Evolutionary conservation across 2,329 filamentous ascomycete genomes (phyloP).

Genomic region (Xylogone sp.): DNA sequence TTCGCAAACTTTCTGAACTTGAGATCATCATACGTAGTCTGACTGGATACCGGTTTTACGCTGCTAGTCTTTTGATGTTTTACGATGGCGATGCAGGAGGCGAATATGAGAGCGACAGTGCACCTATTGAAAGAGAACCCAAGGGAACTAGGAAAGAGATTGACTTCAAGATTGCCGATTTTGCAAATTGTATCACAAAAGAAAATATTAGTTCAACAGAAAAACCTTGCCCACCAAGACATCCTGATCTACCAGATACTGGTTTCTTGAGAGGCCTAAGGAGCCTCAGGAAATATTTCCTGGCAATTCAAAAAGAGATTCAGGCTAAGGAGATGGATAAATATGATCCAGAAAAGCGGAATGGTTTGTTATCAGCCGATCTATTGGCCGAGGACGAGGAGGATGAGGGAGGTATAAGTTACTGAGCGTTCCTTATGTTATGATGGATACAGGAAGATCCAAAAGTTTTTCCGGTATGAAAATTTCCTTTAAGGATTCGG

Average conservation of each 20-base stretch:
- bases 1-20: constrained; percentile 78
- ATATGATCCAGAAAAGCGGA: neutral
- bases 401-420: constrained; percentile 23
- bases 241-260: constrained; percentile 76
- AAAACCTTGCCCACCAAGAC: constrained; percentile 72
- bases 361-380: constrained; percentile 4
- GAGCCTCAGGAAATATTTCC: constrained; percentile 77
- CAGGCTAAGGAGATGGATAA: constrained; percentile 31
- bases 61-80: constrained; percentile 88
- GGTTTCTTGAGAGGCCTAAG: constrained; percentile 85
- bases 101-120: constrained; percentile 39
- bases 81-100: constrained; percentile 79
- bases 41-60: constrained; percentile 89
- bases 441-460: no score
- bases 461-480: constrained; percentile 1
- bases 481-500: neutral
- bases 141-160: constrained; percentile 49
- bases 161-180: constrained; percentile 96
- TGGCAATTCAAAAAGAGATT: constrained; percentile 80
- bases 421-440: constrained; percentile 9
- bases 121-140: constrained; percentile 35
- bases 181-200: constrained; percentile 93
- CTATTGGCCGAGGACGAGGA: constrained; percentile 10
- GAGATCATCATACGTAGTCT: constrained; percentile 79
- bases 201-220: constrained; percentile 62